phyloP scores from a whole-genome alignment of 2,329 filamentous ascomycete genomes.

The Amylocarpus encephaloides region DNA sequence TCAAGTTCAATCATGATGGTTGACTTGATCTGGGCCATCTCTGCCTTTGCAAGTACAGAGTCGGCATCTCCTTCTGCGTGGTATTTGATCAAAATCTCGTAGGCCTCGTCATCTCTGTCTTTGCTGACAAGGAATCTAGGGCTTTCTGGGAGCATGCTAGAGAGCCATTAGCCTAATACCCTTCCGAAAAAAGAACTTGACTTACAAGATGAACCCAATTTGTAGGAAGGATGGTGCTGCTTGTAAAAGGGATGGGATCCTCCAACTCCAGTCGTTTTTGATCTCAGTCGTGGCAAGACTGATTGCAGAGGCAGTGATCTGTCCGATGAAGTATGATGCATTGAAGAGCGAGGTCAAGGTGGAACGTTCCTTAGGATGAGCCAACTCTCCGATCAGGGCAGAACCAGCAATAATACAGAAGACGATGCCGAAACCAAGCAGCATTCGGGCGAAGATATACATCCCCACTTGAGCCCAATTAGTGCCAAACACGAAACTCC shows the following conservation, averaged over 20 bases:
- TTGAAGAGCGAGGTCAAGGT: slow-evolving; percentile 50
- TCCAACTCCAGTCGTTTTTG: slow-evolving; percentile 35
- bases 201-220: slow-evolving; percentile 22
- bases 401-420: slow-evolving; percentile 47
- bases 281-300: slow-evolving; percentile 40
- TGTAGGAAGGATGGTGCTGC: slow-evolving; percentile 19
- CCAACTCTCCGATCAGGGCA: slow-evolving; percentile 47
- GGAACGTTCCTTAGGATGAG: slow-evolving; percentile 47
- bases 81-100: slow-evolving; percentile 44
- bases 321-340: slow-evolving; percentile 44
- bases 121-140: slow-evolving; percentile 51
- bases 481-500: slow-evolving; percentile 26
- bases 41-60: slow-evolving; percentile 49
- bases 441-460: slow-evolving; percentile 46
- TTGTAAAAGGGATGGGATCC: slow-evolving; percentile 39
- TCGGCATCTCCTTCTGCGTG: slow-evolving; percentile 46
- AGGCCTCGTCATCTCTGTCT: slow-evolving; percentile 50
- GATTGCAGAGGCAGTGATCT: slow-evolving; percentile 39
- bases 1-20: slow-evolving; percentile 50
- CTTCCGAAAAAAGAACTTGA: background rate
- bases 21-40: slow-evolving; percentile 53
- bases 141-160: slow-evolving; percentile 46
- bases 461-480: slow-evolving; percentile 36
- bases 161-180: slow-evolving; percentile 1
- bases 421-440: slow-evolving; percentile 48